These are phyloP conservation scores for Gyromitra esculenta DNA, from an alignment of 2,329 filamentous ascomycete genomes.

Conservation along the genomic window DNA sequence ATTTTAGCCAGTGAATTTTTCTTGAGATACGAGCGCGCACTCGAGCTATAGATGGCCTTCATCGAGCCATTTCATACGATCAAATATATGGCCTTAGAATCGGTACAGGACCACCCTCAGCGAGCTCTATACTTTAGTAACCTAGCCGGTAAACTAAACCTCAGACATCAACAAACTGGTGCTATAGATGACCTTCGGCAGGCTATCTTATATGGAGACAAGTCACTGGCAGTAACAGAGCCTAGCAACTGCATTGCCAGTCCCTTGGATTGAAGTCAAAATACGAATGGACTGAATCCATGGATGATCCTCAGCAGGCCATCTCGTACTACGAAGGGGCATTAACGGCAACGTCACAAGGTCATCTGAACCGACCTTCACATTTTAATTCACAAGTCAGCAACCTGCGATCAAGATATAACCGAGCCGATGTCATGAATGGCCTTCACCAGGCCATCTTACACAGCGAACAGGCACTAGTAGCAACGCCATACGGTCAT, in stretches of 20 bases:
- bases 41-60: neutral
- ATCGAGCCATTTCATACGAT: neutral
- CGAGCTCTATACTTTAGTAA: neutral
- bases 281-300: neutral
- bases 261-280: neutral
- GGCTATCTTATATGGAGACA: constrained; percentile 3
- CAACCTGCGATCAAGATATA: neutral
- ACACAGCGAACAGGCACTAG: neutral
- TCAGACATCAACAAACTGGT: neutral
- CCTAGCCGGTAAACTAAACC: neutral
- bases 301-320: neutral
- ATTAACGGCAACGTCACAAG: neutral
- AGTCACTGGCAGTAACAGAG: neutral
- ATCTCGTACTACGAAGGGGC: neutral
- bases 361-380: neutral
- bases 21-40: too few species aligned
- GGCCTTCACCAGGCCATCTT: neutral
- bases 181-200: constrained; percentile 13
- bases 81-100: neutral
- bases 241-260: neutral
- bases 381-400: neutral
- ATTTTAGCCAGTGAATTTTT: too few species aligned
- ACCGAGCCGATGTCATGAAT: neutral
- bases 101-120: neutral
- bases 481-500: neutral